These are phyloP conservation scores for Cyberlindnera amylophila DNA, from an alignment of 805 yeast genomes.

Conservation along the genomic window DNA sequence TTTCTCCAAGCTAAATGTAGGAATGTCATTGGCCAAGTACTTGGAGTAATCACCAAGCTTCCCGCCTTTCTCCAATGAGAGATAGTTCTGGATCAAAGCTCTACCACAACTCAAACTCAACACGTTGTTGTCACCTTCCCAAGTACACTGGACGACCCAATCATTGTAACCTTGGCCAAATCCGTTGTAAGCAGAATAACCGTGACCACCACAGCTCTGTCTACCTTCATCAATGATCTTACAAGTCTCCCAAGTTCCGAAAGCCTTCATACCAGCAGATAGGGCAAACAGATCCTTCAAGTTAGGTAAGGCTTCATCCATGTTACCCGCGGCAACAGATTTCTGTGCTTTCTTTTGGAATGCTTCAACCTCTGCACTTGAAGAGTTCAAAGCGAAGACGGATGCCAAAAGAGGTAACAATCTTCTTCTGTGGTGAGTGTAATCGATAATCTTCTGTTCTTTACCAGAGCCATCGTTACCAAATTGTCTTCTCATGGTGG, in stretches of 20 bases:
- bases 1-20: slow-evolving; percentile 16
- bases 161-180: slow-evolving; percentile 84
- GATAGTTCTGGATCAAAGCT: slow-evolving; percentile 43
- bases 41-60: slow-evolving; percentile 25
- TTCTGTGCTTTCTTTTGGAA: slow-evolving; percentile 44
- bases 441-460: slow-evolving; percentile 25
- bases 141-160: slow-evolving; percentile 95
- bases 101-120: slow-evolving; percentile 81
- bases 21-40: slow-evolving; percentile 24
- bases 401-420: slow-evolving; percentile 77
- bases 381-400: slow-evolving; percentile 68
- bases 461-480: slow-evolving; percentile 42
- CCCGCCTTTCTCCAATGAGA: slow-evolving; percentile 32
- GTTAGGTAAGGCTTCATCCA: slow-evolving; percentile 49
- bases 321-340: slow-evolving; percentile 31
- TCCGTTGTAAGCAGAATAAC: slow-evolving; percentile 84
- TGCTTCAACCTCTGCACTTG: slow-evolving; percentile 42
- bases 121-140: slow-evolving; percentile 96
- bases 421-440: slow-evolving; percentile 77
- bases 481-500: slow-evolving; percentile 87
- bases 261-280: slow-evolving; percentile 87
- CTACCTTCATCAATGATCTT: slow-evolving; percentile 80
- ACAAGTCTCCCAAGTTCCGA: slow-evolving; percentile 82
- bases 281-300: slow-evolving; percentile 77
- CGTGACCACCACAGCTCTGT: slow-evolving; percentile 57